phyloP scores from a whole-genome alignment of 164 flowering plant species.

The Pachysandra terminalis region DNA sequence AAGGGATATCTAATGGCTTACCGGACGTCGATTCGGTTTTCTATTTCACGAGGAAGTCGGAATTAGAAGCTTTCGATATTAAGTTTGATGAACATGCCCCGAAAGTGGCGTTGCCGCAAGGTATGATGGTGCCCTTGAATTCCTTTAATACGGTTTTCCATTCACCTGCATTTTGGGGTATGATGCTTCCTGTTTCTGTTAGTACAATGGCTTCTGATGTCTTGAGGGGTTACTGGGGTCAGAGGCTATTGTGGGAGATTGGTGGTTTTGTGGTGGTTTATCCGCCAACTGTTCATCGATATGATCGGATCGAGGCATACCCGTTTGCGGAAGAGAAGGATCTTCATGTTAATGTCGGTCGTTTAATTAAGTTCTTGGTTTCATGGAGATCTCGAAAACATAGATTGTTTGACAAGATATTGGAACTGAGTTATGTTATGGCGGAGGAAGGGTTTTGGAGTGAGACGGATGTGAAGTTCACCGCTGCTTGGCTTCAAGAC shows the following conservation, averaged over 20 bases:
- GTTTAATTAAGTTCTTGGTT: conserved; percentile 74
- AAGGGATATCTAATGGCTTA: conserved; percentile 90
- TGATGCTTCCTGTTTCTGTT: conserved; percentile 96
- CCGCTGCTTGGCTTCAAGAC: conserved; percentile 99
- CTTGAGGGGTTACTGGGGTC: conserved; percentile 95
- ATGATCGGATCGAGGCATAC: conserved; percentile 64
- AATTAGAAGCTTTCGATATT: conserved; percentile 81
- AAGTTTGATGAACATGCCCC: conserved; percentile 84
- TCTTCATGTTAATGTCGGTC: conserved; percentile 94
- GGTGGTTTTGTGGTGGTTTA: conserved; percentile 90
- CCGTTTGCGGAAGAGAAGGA: conserved; percentile 98
- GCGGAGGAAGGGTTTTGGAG: conserved; percentile 97
- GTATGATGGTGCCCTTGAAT: conserved; percentile 86
- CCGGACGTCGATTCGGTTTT: conserved; percentile 99
- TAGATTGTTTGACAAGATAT: conserved; percentile 74
- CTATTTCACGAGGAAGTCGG: conserved; percentile 84
- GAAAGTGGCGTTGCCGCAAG: conserved; percentile 94
- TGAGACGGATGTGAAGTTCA: conserved; percentile 76
- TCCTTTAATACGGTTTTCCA: conserved; percentile 90
- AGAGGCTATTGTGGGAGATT: conserved; percentile 95
- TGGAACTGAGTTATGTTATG: conserved; percentile 84
- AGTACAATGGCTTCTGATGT: conserved; percentile 98
- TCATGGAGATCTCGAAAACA: conserved; percentile 80
- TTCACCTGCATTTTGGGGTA: conserved; percentile 89
- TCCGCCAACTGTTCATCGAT: conserved; percentile 86